A percentile compares a stretch with the other conserved stretches of the same genome.
These are phyloP conservation scores for Calamus simplicifolius DNA, from an alignment of 176 grass and related monocot genomes.

Conservation along the genomic window DNA sequence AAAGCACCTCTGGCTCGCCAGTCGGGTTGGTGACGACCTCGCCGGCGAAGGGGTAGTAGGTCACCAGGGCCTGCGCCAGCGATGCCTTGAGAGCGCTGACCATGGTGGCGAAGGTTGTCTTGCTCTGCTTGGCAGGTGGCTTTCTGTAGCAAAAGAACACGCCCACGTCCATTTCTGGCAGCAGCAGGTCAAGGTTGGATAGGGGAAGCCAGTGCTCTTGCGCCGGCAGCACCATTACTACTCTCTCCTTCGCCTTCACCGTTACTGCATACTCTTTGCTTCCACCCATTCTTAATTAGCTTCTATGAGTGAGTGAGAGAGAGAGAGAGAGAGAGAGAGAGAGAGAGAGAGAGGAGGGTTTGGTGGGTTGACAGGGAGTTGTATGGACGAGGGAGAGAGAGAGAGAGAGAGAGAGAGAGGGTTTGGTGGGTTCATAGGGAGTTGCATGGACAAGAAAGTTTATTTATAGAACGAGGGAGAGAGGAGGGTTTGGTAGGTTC, in stretches of 20 bases:
- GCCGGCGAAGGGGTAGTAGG: slow-evolving; percentile 54
- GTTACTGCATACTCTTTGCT: slow-evolving; percentile 24
- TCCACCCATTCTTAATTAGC: slow-evolving; percentile 25
- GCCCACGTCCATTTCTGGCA: slow-evolving; percentile 41
- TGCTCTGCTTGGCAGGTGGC: slow-evolving; percentile 8
- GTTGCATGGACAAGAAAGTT: too few relatives aligned
- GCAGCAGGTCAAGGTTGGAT: slow-evolving; percentile 56
- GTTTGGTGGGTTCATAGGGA: too few relatives aligned
- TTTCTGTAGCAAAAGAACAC: slow-evolving; percentile 65
- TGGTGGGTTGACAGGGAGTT: neutral
- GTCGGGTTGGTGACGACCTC: slow-evolving; percentile 31
- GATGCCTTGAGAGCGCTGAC: slow-evolving; percentile 29
- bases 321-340: too few relatives aligned
- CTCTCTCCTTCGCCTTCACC: slow-evolving; percentile 21
- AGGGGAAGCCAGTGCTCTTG: slow-evolving; percentile 39
- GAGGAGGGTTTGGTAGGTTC: neutral
- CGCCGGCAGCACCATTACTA: slow-evolving; percentile 22
- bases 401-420: too few relatives aligned
- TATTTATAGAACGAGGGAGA: too few relatives aligned
- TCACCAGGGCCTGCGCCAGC: slow-evolving; percentile 35
- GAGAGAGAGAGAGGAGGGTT: neutral
- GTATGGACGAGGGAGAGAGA: too few relatives aligned
- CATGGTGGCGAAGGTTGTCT: slow-evolving; percentile 7
- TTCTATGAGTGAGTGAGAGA: neutral
- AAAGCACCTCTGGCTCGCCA: slow-evolving; percentile 46